Evolutionary conservation across 1,284 basidiomycete genomes (phyloP).

Genomic region (Pholiota adiposa): DNA sequence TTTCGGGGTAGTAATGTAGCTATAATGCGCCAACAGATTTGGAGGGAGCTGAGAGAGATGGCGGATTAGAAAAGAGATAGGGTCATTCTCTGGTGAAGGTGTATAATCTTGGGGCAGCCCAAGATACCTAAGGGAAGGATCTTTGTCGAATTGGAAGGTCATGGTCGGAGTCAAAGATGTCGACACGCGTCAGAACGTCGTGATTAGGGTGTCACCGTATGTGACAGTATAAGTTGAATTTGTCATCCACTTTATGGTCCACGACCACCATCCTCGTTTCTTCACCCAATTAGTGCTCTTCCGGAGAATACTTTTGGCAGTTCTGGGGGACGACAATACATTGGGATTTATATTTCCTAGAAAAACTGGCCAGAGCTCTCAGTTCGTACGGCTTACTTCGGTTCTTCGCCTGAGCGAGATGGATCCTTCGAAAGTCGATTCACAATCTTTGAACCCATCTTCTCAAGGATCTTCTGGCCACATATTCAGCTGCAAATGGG

Average conservation of each 20-base stretch:
- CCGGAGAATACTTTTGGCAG: not conserved
- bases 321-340: no score
- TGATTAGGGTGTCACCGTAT: not conserved
- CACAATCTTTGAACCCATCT: conserved; percentile 1
- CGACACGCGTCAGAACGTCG: conserved; percentile 12
- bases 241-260: not conserved
- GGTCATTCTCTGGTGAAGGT: conserved; percentile 61
- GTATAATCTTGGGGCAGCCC: conserved; percentile 57
- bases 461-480: conserved; percentile 13
- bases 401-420: not conserved
- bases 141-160: conserved; percentile 38
- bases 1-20: conserved; percentile 66
- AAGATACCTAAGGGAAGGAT: conserved; percentile 62
- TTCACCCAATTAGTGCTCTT: not conserved
- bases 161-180: conserved; percentile 18
- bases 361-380: no score
- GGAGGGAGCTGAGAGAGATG: conserved; percentile 71
- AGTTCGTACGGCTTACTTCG: no score
- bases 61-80: conserved; percentile 63
- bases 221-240: not conserved
- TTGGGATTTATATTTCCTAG: no score
- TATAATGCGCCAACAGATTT: conserved; percentile 61
- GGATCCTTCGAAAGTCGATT: not conserved
- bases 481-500: conserved; percentile 48
- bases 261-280: not conserved